A percentile compares a stretch with the other conserved stretches of the same genome.
These are phyloP conservation scores for Zhuliangozyma blackwelliae DNA, from an alignment of 1,139 yeast genomes.

Conservation along the genomic window DNA sequence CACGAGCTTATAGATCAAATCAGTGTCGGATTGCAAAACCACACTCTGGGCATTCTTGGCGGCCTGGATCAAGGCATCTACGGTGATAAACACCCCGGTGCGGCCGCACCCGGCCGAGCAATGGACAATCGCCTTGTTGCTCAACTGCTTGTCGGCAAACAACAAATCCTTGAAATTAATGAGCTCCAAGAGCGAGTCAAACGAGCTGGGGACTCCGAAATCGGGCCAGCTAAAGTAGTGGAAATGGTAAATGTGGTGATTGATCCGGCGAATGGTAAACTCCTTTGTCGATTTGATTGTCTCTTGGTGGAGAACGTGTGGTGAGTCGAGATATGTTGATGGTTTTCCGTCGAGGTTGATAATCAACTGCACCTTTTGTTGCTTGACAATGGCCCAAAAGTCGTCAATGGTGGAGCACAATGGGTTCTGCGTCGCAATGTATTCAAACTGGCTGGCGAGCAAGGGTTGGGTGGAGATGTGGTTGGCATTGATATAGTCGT, in stretches of 20 bases:
- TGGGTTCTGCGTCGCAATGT: constrained; percentile 46
- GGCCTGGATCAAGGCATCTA: constrained; percentile 29
- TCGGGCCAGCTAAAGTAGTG: constrained; percentile 82
- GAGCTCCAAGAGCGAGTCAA: constrained; percentile 49
- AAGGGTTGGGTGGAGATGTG: constrained; percentile 23
- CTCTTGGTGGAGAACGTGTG: constrained; percentile 1
- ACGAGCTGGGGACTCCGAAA: constrained; percentile 61
- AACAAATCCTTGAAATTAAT: constrained; percentile 46
- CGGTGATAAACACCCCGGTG: constrained; percentile 70
- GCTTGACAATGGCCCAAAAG: constrained; percentile 44
- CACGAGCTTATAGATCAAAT: constrained; percentile 47
- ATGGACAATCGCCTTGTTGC: constrained; percentile 41
- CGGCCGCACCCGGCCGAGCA: constrained; percentile 87
- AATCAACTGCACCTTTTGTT: constrained; percentile 57
- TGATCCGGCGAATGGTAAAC: constrained; percentile 18
- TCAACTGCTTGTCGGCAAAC: constrained; percentile 14
- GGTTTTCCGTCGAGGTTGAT: constrained; percentile 58
- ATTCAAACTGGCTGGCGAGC: constrained; percentile 17
- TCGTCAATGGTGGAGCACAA: constrained; percentile 36
- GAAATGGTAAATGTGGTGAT: constrained; percentile 47
- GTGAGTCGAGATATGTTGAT: constrained; percentile 1
- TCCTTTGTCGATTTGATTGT: constrained; percentile 1
- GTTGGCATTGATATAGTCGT: constrained; percentile 44
- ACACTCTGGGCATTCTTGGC: constrained; percentile 4
- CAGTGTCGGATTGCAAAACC: constrained; percentile 22